These are phyloP conservation scores for Closterium sp. DNA, from an alignment of 139 green algal species.

Conservation along the genomic window DNA sequence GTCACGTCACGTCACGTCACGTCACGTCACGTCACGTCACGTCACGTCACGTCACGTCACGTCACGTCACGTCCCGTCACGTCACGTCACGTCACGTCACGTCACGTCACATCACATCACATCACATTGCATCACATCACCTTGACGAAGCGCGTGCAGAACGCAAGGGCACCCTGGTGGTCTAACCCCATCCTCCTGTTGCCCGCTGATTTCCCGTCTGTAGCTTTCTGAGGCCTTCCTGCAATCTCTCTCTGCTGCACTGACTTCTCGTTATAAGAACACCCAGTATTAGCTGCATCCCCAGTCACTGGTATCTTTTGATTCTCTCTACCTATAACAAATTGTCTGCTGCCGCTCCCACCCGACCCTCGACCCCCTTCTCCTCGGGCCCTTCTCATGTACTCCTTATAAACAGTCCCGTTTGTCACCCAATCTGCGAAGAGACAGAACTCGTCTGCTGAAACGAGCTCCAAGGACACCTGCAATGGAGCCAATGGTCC, in stretches of 20 bases:
- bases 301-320: not conserved
- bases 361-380: not conserved
- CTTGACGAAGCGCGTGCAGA: not conserved
- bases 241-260: not conserved
- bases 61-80: too few species aligned
- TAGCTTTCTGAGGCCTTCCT: not conserved
- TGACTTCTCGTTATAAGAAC: not conserved
- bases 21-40: too few species aligned
- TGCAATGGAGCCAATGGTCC: not conserved
- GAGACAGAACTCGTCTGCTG: not conserved
- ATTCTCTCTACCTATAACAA: not conserved
- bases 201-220: not conserved
- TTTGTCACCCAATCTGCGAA: not conserved
- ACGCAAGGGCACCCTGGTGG: not conserved
- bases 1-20: too few species aligned
- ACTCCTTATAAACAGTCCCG: not conserved
- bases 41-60: too few species aligned
- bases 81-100: too few species aligned
- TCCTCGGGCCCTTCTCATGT: not conserved
- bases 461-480: not conserved
- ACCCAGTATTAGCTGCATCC: not conserved
- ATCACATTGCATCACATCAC: not conserved
- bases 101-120: too few species aligned
- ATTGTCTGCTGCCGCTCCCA: not conserved
- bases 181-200: not conserved